Evolutionary conservation across 2,329 filamentous ascomycete genomes (phyloP).

Genomic region (Huntiella omanensis): DNA sequence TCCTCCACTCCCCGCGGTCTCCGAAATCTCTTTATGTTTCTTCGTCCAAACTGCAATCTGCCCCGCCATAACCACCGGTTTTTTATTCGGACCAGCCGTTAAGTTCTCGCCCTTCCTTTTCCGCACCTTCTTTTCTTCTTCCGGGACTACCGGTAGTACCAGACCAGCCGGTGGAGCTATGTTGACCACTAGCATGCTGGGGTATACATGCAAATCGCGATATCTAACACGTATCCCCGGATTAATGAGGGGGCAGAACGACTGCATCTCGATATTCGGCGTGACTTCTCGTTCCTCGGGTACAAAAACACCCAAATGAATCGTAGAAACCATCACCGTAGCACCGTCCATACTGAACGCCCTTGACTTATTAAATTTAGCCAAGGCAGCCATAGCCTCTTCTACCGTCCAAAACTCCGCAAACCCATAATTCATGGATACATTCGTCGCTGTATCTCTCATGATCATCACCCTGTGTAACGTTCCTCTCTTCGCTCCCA

Average conservation of each 20-base stretch:
- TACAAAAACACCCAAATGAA: slow-evolving; percentile 71
- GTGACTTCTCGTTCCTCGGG: slow-evolving; percentile 43
- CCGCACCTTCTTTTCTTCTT: slow-evolving; percentile 25
- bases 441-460: slow-evolving; percentile 49
- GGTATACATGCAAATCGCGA: slow-evolving; percentile 58
- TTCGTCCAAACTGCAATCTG: slow-evolving; percentile 28
- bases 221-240: slow-evolving; percentile 50
- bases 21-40: slow-evolving; percentile 23
- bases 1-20: background rate
- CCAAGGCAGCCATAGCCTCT: slow-evolving; percentile 56
- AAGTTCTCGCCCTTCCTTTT: slow-evolving; percentile 33
- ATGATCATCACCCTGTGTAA: slow-evolving; percentile 60
- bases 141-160: slow-evolving; percentile 14
- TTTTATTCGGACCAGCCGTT: slow-evolving; percentile 18
- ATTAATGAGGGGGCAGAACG: slow-evolving; percentile 54
- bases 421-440: slow-evolving; percentile 68
- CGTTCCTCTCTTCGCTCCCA: slow-evolving; percentile 56
- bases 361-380: slow-evolving; percentile 51
- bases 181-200: slow-evolving; percentile 43
- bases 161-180: slow-evolving; percentile 18
- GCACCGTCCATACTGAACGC: slow-evolving; percentile 63
- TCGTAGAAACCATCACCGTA: slow-evolving; percentile 52
- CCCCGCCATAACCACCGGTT: slow-evolving; percentile 22
- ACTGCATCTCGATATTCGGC: slow-evolving; percentile 39
- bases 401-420: slow-evolving; percentile 62